Evolutionary conservation across 192 early-diverging fungal genomes (phyloP).

Genomic region (Coemansia sp.): DNA sequence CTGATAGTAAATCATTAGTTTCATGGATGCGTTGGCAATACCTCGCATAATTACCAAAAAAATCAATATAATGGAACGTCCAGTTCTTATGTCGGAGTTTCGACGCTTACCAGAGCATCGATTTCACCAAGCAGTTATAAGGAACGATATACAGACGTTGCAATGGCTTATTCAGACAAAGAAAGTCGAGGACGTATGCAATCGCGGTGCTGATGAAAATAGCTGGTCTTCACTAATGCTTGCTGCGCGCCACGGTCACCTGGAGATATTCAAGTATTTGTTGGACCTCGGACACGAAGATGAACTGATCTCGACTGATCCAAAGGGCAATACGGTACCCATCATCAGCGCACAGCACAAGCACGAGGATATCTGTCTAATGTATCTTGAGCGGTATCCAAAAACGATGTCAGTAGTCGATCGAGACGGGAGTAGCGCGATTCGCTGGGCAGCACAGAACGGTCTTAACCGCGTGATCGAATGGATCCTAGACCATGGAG

Average conservation of each 20-base stretch:
- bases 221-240: conserved; percentile 52
- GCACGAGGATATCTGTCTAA: conserved; percentile 38
- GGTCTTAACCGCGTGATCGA: conserved; percentile 36
- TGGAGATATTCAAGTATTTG: conserved; percentile 32
- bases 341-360: conserved; percentile 47
- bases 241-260: conserved; percentile 37
- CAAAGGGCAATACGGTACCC: conserved; percentile 43
- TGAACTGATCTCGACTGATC: conserved; percentile 32
- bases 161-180: conserved; percentile 35
- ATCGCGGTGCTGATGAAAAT: conserved; percentile 29
- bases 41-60: too few species aligned
- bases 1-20: too few species aligned
- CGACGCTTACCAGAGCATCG: conserved; percentile 33
- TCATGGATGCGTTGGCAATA: too few species aligned
- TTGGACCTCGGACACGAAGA: conserved; percentile 42
- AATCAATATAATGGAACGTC: conserved; percentile 8
- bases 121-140: conserved; percentile 37
- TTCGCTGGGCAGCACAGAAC: conserved; percentile 45
- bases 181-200: conserved; percentile 39
- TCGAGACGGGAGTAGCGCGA: conserved; percentile 43
- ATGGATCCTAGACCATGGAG: conserved; percentile 46
- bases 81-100: conserved; percentile 38
- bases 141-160: conserved; percentile 39
- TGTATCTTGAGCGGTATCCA: conserved; percentile 35
- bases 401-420: conserved; percentile 48